Evolutionary conservation across 352 stramenopile genomes (phyloP), one percentile per base, ranked within the genome.

Genomic region (Peronospora destructor): DNA sequence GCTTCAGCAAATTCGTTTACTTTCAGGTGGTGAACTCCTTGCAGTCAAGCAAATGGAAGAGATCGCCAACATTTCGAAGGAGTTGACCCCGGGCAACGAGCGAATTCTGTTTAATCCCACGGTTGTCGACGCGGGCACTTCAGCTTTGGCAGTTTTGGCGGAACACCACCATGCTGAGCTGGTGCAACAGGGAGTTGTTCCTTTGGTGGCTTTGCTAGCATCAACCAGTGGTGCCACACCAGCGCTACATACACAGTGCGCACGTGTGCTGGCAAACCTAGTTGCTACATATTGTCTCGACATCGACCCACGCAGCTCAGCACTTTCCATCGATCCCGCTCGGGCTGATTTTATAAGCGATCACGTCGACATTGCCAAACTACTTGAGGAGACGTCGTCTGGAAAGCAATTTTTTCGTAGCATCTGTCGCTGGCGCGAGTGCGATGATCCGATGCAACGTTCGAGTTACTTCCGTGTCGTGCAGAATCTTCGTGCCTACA

Each of bases 41-140:
- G 83, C 83, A 21, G 75, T 93, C 14, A 80, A 80, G 28, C 57
- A 93, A 65, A 80, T 91, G 37, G 82, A 93, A 45, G 53, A 74
- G 25, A 87, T 90, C 14, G 82, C 79, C 4, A 50, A 78, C 23
- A 47, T 93, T 4, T 85, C 79, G n/a, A 64, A 82, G 23, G 82
- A 88, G 12, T 26, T 88, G 21, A 87, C 82, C 3, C 77, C 82
- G 13, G 82, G 82, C 14, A 87, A 91, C 41, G 77, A 90, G 44
- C 68, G 70, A 26, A 66, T 93, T 39, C 34, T 74, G 2, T 91
- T 86, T 41, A 83, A 84, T 41, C 68, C 73, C 0, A 73, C 68
- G 2, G 78, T 90, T 9, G 72, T 93, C 13, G 72, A 88, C 33
- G 67, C 76, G 6, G 83, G 83, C 0, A 71, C 73, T 2, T 80